Base-by-base conservation (phyloP, 2,329 filamentous ascomycete genomes). In the Talaromyces piceae region DNA sequence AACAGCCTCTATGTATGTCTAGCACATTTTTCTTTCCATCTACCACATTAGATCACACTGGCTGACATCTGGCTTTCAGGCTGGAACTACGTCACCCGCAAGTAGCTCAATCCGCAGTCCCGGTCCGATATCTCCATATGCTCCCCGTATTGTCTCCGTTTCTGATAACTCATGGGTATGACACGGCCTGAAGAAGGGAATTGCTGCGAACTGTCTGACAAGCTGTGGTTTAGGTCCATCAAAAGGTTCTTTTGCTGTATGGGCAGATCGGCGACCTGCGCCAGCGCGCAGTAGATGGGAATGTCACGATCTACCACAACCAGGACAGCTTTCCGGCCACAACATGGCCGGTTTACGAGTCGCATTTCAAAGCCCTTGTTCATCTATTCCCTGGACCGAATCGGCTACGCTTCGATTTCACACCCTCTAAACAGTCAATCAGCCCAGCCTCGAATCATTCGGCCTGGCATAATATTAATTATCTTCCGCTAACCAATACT, bases 381-480 rank as follows among this genome's bases (percentile, higher is more conserved):
- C 89, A 95, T 67, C 80, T 98, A n/a, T 82, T 87, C 57, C 91
- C 93, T 4, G 93, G 93, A 0, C 87, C 88, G 50, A 98, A 98
- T 69, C 84, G 82, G 59, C 71, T 97, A 26, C 86, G 88, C 22
- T 85, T 97, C 58, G 91, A 96, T 64, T 97, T 95, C 65, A 79
- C 79, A 44, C 93, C 87, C 27, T 86, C 88, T 3, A 94, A 93
- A 67, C 75, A 93, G 26, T 82, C 85, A 18, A 66, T 64, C 30
- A 67, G 79, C 78, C 22, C 83, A 78, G 62, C 83, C 78, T 37
- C 62, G 9, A 79, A 86, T 18, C 90, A 96, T 69, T 83, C 86
- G 0, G 86, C 88, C 0, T 88, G 86, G 71, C 75, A 95, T 43
- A 88, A 83, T 54, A 76, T 96, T 57, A 91, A 95, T 67, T 95